A percentile compares a stretch with the other conserved stretches of the same genome.
phyloP scores from a whole-genome alignment of 1,284 basidiomycete genomes.

The Papiliotrema flavescens region DNA sequence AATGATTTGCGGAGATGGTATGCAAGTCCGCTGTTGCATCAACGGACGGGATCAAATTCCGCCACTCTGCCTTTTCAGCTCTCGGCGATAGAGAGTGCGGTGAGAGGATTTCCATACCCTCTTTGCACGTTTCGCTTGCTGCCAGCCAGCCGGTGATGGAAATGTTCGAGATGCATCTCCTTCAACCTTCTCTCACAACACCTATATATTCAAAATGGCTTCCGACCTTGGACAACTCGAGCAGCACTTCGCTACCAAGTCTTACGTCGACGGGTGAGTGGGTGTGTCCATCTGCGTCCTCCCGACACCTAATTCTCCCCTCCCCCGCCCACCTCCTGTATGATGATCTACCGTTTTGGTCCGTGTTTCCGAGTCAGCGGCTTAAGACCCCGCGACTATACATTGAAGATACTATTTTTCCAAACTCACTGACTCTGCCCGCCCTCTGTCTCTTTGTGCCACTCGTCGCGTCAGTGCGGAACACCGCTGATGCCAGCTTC shows the following conservation, averaged over 20 bases:
- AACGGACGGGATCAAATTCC: too few species aligned
- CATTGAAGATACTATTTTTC: slow-evolving; percentile 53
- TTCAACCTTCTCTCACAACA: neutral
- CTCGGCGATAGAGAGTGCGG: too few species aligned
- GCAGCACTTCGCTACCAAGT: slow-evolving; percentile 74
- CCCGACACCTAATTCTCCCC: neutral
- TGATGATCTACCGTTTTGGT: slow-evolving; percentile 90
- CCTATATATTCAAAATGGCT: slow-evolving; percentile 56
- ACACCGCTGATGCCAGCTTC: slow-evolving; percentile 59
- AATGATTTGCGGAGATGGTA: too few species aligned
- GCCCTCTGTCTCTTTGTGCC: slow-evolving; percentile 15
- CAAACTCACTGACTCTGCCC: slow-evolving; percentile 73
- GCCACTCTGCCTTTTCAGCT: too few species aligned
- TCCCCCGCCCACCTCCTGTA: slow-evolving; percentile 25
- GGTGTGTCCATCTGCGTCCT: neutral
- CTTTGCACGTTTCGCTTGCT: too few species aligned
- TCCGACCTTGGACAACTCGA: slow-evolving; percentile 73
- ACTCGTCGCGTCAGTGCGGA: too few species aligned
- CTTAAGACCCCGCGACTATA: slow-evolving; percentile 85
- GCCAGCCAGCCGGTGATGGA: neutral
- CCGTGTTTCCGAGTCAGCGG: slow-evolving; percentile 98
- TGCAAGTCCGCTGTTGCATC: too few species aligned
- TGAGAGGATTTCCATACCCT: too few species aligned
- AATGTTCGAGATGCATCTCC: neutral
- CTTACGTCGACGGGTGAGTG: slow-evolving; percentile 89